Evolutionary conservation across 2,329 filamentous ascomycete genomes (phyloP), one percentile per base, ranked within the genome.

Genomic region (Helicocarpus griseus): DNA sequence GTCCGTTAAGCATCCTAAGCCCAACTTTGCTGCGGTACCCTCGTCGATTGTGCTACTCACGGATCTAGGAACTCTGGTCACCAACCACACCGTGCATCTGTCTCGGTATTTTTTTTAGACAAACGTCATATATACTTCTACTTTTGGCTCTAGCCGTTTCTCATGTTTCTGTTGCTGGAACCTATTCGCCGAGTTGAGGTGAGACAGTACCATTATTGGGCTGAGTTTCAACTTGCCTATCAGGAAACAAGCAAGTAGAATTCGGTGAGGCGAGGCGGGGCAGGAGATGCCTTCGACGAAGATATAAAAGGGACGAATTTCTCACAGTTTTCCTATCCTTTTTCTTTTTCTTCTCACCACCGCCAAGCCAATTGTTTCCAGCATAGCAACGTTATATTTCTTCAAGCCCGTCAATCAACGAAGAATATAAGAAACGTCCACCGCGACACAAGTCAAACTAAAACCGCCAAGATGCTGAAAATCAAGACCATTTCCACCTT

Each of bases 391-490:
- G n/a, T n/a, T n/a, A n/a, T n/a, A n/a, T n/a, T n/a, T n/a, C n/a
- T n/a, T n/a, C n/a, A n/a, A n/a, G n/a, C n/a, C n/a, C n/a, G n/a
- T n/a, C n/a, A n/a, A n/a, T n/a, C n/a, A n/a, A n/a, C n/a, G n/a
- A n/a, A n/a, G n/a, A n/a, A n/a, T n/a, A 45, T 13, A 46, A 11
- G 24, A 8, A 14, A 35, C 7, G 4, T n/a, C 19, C 28, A 35
- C 9, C 8, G 6, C 38, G 17, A 21, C 13, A 38, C 17, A n/a
- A 48, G n/a, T n/a, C n/a, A n/a, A n/a, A n/a, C n/a, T n/a, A n/a
- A n/a, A n/a, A 41, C 50, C 17, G 48, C 26, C 53, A 64, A 46
- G 40, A 68, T 69, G 65, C 61, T 62, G 33, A 46, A 51, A 49
- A 48, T 63, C 55, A 52, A 61, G 35, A 46, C 61, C 44, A 29